Percentiles rank a stretch among this genome's conserved stretches.
Conservation (phyloP, 345 rosid genomes). For the Noccaea bulbosa region DNA sequence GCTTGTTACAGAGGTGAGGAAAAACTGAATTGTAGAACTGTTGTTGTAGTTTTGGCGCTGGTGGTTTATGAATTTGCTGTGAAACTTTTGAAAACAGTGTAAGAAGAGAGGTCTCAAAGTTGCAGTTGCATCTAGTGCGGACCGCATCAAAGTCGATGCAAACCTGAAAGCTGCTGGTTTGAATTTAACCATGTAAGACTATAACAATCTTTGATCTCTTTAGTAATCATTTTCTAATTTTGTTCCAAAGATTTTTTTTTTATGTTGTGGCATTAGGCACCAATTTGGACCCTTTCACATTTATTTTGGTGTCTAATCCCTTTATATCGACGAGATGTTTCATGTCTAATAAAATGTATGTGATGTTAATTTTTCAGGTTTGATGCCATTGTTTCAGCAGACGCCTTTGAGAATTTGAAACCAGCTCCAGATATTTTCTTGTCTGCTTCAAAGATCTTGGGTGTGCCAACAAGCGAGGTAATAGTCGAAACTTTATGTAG, state of each 20-base stretch:
- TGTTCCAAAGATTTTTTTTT: not conserved
- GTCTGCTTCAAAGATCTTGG: conserved; percentile 84
- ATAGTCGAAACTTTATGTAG: conserved; percentile 1
- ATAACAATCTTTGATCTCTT: not conserved
- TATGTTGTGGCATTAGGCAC: not conserved
- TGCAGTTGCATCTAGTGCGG: conserved; percentile 97
- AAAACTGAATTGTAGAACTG: not conserved
- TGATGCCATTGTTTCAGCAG: conserved; percentile 96
- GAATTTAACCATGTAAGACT: conserved; percentile 66
- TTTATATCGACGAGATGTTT: not conserved
- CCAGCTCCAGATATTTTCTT: conserved; percentile 98
- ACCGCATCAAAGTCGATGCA: conserved; percentile 92
- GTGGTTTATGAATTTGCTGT: not conserved
- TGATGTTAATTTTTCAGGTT: conserved; percentile 49
- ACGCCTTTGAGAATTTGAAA: conserved; percentile 94
- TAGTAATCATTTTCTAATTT: not conserved
- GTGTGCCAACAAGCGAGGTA: conserved; percentile 83
- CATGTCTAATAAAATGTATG: not conserved
- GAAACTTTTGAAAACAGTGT: conserved; percentile 56
- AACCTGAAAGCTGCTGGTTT: conserved; percentile 91
- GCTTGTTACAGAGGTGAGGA: conserved; percentile 79
- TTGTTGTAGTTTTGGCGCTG: not conserved
- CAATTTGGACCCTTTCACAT: not conserved
- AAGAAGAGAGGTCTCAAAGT: conserved; percentile 87
- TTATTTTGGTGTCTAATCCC: not conserved